These are phyloP conservation scores for Pseudogymnoascus sp. DNA, from an alignment of 2,329 filamentous ascomycete genomes.

Conservation along the genomic window DNA sequence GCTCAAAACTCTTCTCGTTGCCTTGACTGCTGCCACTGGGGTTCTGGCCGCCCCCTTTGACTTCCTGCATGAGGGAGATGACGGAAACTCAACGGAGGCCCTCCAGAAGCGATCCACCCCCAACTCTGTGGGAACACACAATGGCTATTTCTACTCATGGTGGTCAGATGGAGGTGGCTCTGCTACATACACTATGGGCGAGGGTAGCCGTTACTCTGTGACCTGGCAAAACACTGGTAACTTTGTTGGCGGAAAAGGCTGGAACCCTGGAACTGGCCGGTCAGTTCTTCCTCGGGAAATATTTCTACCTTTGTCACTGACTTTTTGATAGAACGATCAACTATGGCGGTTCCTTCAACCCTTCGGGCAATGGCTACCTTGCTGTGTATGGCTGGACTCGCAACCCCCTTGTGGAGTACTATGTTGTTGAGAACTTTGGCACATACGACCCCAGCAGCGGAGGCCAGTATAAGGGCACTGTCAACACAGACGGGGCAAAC, in stretches of 20 bases:
- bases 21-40: constrained; percentile 27
- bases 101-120: constrained; percentile 29
- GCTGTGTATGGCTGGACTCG: constrained; percentile 47
- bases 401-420: constrained; percentile 47
- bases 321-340: constrained; percentile 29
- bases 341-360: constrained; percentile 34
- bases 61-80: background rate
- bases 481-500: constrained; percentile 42
- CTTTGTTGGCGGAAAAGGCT: constrained; percentile 41
- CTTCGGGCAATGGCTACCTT: constrained; percentile 38
- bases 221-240: constrained; percentile 38
- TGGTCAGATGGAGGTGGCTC: constrained; percentile 44
- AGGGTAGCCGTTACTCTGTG: constrained; percentile 41
- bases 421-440: constrained; percentile 46
- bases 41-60: background rate
- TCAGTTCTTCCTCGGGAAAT: constrained; percentile 16
- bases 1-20: constrained; percentile 33
- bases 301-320: background rate
- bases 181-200: constrained; percentile 46
- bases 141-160: constrained; percentile 52
- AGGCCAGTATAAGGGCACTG: constrained; percentile 40
- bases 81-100: background rate
- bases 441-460: constrained; percentile 42
- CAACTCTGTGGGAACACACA: constrained; percentile 42
- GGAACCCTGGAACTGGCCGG: constrained; percentile 33